These are phyloP conservation scores for Dendrocalamus latiflorus DNA, from an alignment of 202 grass and related monocot species.

Conservation along the genomic window DNA sequence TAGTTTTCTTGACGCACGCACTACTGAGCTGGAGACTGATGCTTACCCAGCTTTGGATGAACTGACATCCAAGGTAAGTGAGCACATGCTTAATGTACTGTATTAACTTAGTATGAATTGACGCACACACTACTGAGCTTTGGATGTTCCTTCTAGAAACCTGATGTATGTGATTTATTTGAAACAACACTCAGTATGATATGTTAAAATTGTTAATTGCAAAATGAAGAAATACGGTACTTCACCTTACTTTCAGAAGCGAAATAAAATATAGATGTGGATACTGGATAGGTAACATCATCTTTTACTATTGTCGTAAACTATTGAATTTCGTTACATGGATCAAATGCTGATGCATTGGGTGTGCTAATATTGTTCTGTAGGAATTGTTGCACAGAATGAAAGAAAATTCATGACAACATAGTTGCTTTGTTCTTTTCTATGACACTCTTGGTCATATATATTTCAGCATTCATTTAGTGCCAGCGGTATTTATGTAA, in stretches of 20 bases:
- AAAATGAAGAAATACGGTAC: background rate
- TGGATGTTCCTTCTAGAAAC: constrained; percentile 15
- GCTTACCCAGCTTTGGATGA: constrained; percentile 94
- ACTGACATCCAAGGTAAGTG: constrained; percentile 76
- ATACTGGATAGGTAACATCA: background rate
- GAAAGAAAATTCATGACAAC: background rate
- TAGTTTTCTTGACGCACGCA: constrained; percentile 89
- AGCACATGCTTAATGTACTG: background rate
- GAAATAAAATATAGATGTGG: background rate
- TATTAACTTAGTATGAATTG: background rate
- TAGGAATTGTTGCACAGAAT: background rate
- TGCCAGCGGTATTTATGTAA: background rate
- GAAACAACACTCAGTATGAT: background rate
- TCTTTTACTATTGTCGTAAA: background rate
- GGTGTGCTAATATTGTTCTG: background rate
- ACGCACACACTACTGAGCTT: too few relatives aligned
- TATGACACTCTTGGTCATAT: background rate
- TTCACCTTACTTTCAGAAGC: background rate
- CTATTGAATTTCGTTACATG: background rate
- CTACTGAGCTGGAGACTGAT: constrained; percentile 73
- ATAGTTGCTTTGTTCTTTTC: background rate
- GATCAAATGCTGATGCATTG: background rate
- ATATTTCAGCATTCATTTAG: background rate
- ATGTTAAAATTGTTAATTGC: background rate
- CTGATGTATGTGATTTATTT: background rate